Evolutionary conservation across 768 basidiomycete species (phyloP).

Genomic region (Tylopilus intermedius): DNA sequence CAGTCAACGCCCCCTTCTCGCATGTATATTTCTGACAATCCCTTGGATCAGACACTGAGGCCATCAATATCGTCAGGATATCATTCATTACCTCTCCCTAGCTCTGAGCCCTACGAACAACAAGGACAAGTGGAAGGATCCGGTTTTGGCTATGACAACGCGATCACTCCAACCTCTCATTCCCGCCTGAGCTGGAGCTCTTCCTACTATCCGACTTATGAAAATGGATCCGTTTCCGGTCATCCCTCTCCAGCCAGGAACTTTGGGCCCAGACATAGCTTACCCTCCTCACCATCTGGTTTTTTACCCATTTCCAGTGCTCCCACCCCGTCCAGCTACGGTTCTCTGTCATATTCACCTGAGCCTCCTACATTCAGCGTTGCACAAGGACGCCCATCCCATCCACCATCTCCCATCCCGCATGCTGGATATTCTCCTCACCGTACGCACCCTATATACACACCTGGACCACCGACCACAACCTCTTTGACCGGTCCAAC

Average conservation of each 20-base stretch:
- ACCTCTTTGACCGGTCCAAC: conserved; percentile 4
- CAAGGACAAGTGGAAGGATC: conserved; percentile 30
- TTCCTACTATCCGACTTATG: conserved; percentile 45
- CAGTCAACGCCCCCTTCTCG: conserved; percentile 23
- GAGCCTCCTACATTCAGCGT: conserved; percentile 29
- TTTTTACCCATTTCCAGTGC: conserved; percentile 51
- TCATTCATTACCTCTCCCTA: conserved; percentile 31
- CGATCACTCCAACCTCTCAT: conserved; percentile 34
- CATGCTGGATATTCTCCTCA: conserved; percentile 20
- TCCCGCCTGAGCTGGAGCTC: conserved; percentile 29
- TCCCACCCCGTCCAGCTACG: conserved; percentile 36
- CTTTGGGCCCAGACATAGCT: conserved; percentile 60
- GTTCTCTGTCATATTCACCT: conserved; percentile 32
- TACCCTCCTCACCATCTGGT: conserved; percentile 63
- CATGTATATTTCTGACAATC: conserved; percentile 24
- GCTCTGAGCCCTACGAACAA: conserved; percentile 39
- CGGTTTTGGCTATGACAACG: conserved; percentile 36
- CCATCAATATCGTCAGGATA: conserved; percentile 34
- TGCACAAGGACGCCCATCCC: conserved; percentile 40
- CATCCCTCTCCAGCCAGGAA: conserved; percentile 33
- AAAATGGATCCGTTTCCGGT: conserved; percentile 31
- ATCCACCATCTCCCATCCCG: conserved; percentile 20
- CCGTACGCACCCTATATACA: conserved; percentile 10
- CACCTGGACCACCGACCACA: conserved; percentile 9
- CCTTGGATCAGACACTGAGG: conserved; percentile 32